These are phyloP conservation scores for Azolla pinnata DNA, from an alignment of 75 land plant species.

Conservation along the genomic window DNA sequence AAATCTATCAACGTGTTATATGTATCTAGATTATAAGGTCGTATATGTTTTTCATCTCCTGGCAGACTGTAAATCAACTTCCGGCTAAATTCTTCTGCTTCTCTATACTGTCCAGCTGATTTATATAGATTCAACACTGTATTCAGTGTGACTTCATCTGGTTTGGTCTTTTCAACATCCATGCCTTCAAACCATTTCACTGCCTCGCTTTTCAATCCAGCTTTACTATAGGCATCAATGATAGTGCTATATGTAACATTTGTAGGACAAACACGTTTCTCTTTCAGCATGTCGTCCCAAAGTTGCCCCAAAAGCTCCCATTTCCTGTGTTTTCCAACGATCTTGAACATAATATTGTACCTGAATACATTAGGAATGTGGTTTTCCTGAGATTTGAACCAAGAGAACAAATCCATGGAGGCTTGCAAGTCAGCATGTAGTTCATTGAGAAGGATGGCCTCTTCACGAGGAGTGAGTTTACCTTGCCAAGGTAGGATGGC, in stretches of 20 bases:
- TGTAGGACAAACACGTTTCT: slow-evolving; percentile 40
- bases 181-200: slow-evolving; percentile 58
- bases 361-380: slow-evolving; percentile 57
- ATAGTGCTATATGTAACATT: slow-evolving; percentile 62
- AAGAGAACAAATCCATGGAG: slow-evolving; percentile 41
- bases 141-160: slow-evolving; percentile 73
- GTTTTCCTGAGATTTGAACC: slow-evolving; percentile 39
- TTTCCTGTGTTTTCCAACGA: slow-evolving; percentile 48
- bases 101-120: slow-evolving; percentile 42
- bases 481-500: slow-evolving; percentile 57
- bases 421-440: slow-evolving; percentile 50
- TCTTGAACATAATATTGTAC: slow-evolving; percentile 62
- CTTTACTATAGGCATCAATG: slow-evolving; percentile 62
- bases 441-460: slow-evolving; percentile 48
- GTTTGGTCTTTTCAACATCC: slow-evolving; percentile 36
- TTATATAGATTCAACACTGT: slow-evolving; percentile 52
- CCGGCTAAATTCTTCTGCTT: slow-evolving; percentile 41
- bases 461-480: slow-evolving; percentile 41
- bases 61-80: slow-evolving; percentile 14
- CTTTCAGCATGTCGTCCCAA: slow-evolving; percentile 59
- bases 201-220: slow-evolving; percentile 55
- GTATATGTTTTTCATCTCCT: too few relatives aligned
- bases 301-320: slow-evolving; percentile 64
- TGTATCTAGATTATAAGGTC: slow-evolving; percentile 45
- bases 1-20: slow-evolving; percentile 75